Base-by-base conservation (phyloP, 306 rosid genomes). In the Trifolium pratense region DNA sequence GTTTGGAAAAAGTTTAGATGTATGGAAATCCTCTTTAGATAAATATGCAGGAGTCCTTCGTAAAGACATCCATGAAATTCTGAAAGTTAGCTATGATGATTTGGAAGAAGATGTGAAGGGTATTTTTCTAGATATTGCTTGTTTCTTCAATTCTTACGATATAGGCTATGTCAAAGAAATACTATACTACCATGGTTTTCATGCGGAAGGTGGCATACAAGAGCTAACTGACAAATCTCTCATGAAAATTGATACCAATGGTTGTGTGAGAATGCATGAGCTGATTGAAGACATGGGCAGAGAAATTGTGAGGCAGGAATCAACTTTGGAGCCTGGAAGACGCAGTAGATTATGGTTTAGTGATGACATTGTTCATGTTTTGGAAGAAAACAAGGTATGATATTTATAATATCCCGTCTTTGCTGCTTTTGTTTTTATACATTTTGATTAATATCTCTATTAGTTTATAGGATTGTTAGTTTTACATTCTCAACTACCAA, bases 231-330 rank as follows among this genome's bases (percentile, higher is more conserved):
- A 43, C 11, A 66, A 66, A 66, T 66, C 43, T 48, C 42, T 68
- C 6, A n/a, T 68, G 1, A 68, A 68, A 68, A 26, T 46, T 68
- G 73, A 51, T 31, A 0, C 6, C 25, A 29, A 31, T 32, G 62
- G 62, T 1, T 11, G 34, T 17, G 31, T 69, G 48, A 69, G 20
- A 51, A 69, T 69, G 74, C 74, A 69, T 32, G 74, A 69, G 18
- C 32, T 69, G 40, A 69, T 49, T 49, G 62, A 31, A 32, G 74
- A 32, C 26, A 68, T 68, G 73, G 73, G 73, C 7, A 68, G 73
- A 68, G 45, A 68, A 68, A 68, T 66, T 2, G 72, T 67, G 11
- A 45, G 58, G 72, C 72, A 8, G 42, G 72, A 67, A 45, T 46
- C 72, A 68, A 31, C 61, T 9, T 10, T 31, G 6, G 46, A 68